Percentiles rank a stretch among this genome's conserved stretches.
phyloP scores from a whole-genome alignment of 2,329 filamentous ascomycete species.

The Chaetomiaceae sp. region DNA sequence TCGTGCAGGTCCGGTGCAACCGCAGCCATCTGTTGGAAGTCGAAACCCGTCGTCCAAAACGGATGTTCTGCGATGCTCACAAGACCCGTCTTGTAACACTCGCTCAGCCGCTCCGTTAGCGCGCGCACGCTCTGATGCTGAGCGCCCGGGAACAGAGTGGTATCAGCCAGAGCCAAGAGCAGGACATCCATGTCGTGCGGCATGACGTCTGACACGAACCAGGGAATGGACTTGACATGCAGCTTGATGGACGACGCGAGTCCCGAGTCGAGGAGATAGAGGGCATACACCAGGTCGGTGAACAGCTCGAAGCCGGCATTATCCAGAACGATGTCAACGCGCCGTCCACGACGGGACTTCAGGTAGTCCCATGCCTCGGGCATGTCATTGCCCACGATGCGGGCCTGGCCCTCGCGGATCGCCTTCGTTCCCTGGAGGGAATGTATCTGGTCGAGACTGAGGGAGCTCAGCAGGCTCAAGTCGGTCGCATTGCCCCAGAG shows the following conservation, averaged over 20 bases:
- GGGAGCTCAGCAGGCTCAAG: not conserved
- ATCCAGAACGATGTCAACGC: not conserved
- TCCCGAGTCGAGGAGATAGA: not conserved
- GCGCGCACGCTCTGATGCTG: not conserved
- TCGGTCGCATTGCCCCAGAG: conserved; percentile 1
- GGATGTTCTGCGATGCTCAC: not conserved
- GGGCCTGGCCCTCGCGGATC: not conserved
- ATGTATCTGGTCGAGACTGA: not conserved
- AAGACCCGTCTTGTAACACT: not conserved
- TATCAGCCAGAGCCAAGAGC: not conserved
- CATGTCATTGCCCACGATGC: conserved; percentile 1
- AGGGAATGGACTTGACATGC: conserved; percentile 1
- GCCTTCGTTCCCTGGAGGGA: not conserved
- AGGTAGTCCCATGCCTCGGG: not conserved
- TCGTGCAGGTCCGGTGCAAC: not conserved
- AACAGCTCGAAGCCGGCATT: conserved; percentile 1
- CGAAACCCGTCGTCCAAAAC: not conserved
- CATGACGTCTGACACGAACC: conserved; percentile 1
- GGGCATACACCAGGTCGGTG: not conserved
- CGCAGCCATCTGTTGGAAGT: not conserved
- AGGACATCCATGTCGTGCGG: not conserved
- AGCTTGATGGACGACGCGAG: not conserved
- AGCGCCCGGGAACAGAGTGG: not conserved
- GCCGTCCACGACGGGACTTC: not conserved
- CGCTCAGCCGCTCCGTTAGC: not conserved